Base-by-base conservation (phyloP, 768 basidiomycete species). In the Clavaria fumosa region DNA sequence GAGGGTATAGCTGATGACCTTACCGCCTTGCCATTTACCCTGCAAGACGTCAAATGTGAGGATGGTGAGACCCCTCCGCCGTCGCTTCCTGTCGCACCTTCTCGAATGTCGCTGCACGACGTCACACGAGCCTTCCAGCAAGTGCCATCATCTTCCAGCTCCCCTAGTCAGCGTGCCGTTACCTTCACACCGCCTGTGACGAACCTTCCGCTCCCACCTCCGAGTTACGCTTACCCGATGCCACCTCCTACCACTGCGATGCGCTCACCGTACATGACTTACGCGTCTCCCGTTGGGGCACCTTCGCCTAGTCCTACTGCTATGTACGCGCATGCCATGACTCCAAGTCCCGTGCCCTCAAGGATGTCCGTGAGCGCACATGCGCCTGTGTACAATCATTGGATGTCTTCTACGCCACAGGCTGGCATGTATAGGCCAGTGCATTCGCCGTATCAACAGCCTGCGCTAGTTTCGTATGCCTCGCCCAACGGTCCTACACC, bases 91-190 rank as follows among this genome's bases (percentile, higher is more conserved):
- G 58, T 68, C 19, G 62, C 70, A 17, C 69, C 80, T 18, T 76
- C 77, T 12, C 73, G 80, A 27, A 81, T 85, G 72, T 83, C 82
- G 3, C 57, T 78, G 26, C 75, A 78, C 40, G 85, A 89, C 39
- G 82, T 86, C 23, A 84, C 79, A 9, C 73, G 80, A 41, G 82
- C 84, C 15, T 89, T 89, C 59, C 85, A 89, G 50, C 78, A 78
- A 55, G 85, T 88, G 19, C 84, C 84, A 3, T 59, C 71, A 6
- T 64, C 80, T 2, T 66, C 71, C 11, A 54, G 68, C 10, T 67
- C 52, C 33, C 55, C 65, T 31, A 50, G 65, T 9, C 50, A 63
- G 24, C 67, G 64, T 43, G 65, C 72, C 43, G 20, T 18, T n/a
- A 57, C 67, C 36, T 70, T 76, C 15, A 66, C 73, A 15, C 59